phyloP scores from a whole-genome alignment of 75 land plant species.

The Picea glauca region DNA sequence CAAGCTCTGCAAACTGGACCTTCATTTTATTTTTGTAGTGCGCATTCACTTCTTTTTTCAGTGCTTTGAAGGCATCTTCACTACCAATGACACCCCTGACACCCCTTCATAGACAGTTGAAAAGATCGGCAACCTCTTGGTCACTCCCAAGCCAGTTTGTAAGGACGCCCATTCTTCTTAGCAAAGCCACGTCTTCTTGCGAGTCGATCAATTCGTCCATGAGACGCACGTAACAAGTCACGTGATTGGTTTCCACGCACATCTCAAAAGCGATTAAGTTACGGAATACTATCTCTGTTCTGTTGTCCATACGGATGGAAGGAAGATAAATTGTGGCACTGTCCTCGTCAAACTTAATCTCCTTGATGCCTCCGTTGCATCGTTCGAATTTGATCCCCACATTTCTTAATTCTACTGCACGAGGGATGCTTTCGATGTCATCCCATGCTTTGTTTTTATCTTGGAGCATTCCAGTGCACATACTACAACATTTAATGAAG shows the following conservation, averaged over 20 bases:
- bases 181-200: not conserved
- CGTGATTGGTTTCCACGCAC: conserved; percentile 6
- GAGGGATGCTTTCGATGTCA: conserved; percentile 36
- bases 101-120: not conserved
- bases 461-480: not conserved
- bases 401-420: conserved; percentile 43
- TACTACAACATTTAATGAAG: conserved; percentile 14
- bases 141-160: not conserved
- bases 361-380: conserved; percentile 42
- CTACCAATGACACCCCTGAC: too few species aligned
- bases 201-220: not conserved
- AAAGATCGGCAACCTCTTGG: not conserved
- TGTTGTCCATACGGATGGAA: conserved; percentile 26
- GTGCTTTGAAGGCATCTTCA: too few species aligned
- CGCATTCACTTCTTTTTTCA: too few species aligned
- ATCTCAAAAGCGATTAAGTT: conserved; percentile 69
- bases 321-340: conserved; percentile 31
- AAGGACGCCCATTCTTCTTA: not conserved
- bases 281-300: conserved; percentile 46
- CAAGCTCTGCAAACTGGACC: too few species aligned
- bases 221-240: not conserved
- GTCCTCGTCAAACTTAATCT: conserved; percentile 39
- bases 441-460: conserved; percentile 17
- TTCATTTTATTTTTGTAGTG: too few species aligned
- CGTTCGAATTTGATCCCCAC: conserved; percentile 32